Evolutionary conservation across 768 basidiomycete genomes (phyloP).

Genomic region (Collybia sp.): DNA sequence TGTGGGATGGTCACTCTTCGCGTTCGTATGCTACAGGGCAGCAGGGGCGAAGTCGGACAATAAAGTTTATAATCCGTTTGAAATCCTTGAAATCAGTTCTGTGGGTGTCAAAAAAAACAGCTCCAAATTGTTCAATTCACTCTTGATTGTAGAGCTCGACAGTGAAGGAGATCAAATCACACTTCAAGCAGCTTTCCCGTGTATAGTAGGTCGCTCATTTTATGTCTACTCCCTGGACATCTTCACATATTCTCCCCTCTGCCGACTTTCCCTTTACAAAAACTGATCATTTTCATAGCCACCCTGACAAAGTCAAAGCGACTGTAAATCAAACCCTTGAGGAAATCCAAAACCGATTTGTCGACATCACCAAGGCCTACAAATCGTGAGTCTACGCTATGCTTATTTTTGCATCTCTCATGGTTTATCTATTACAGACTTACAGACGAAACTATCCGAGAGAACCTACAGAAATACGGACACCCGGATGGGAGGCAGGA

Average conservation of each 20-base stretch:
- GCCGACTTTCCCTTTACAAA: not conserved
- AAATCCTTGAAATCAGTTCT: constrained; percentile 76
- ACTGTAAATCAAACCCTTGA: constrained; percentile 82
- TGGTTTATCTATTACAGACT: constrained; percentile 39
- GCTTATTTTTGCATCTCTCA: not conserved
- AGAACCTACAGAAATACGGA: constrained; percentile 85
- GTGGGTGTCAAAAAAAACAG: constrained; percentile 37
- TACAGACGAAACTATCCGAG: constrained; percentile 88
- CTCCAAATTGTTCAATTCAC: no score
- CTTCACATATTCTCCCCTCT: not conserved
- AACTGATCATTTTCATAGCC: constrained; percentile 42
- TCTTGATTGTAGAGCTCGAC: constrained; percentile 44
- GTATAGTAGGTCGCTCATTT: constrained; percentile 63
- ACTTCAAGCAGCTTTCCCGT: constrained; percentile 89
- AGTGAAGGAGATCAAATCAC: constrained; percentile 93
- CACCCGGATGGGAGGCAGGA: constrained; percentile 98
- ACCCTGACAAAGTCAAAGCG: constrained; percentile 93
- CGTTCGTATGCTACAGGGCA: constrained; percentile 62
- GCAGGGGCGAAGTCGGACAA: constrained; percentile 51
- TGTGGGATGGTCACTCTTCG: constrained; percentile 73
- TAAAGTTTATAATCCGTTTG: constrained; percentile 89
- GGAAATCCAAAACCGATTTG: constrained; percentile 80
- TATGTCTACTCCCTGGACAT: no score
- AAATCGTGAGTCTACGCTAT: constrained; percentile 61
- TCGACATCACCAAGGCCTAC: constrained; percentile 95